Base-by-base conservation (phyloP, 495 filamentous ascomycete species). In the Massariosphaeria phaeospora region DNA sequence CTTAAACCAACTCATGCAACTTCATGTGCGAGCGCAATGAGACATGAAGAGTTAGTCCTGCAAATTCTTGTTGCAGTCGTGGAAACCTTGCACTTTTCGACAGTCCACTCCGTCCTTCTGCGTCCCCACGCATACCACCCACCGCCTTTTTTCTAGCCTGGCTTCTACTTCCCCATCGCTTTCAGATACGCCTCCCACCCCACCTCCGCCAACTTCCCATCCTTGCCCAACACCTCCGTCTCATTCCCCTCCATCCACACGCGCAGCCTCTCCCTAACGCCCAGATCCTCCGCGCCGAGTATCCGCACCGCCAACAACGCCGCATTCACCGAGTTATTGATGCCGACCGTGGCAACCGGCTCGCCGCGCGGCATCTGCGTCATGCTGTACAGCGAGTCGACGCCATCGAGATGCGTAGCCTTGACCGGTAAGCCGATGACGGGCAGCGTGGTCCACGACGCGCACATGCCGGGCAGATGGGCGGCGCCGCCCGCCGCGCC, bases 401-500 rank as follows among this genome's bases (percentile, higher is more conserved):
- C 77, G 27, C 94, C 91, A 68, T 95, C 93, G 34, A 95, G 70
- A 7, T 84, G 79, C 55, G 83, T 91, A 2, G 86, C 89, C 72
- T 88, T 93, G 17, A 98, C 84, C 0, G 94, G 93, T 1, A 96
- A 81, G 12, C 94, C 93, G 51, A 97, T 91, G 12, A 96, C 91
- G 0, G 91, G 93, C 27, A 97, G 76, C n/a, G 82, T 78, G 10
- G 88, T 93, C 69, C 85, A 82, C 11, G 88, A 84, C 1, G 91
- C 85, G 9, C 86, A 74, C 93, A 97, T 97, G 33, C 94, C 91
- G 8, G 91, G 93, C 5, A 96, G 73, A 69, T 95, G 88, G 11
- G 91, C 91, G 0, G 90, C 90, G 33, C 93, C 91, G 39, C 91
- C 91, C 13, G 94, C 93, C 10, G 90, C 91, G 0, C 93, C 91